These are phyloP conservation scores for Pestalotiopsis sp. DNA, from an alignment of 2,329 filamentous ascomycete species.

Conservation along the genomic window DNA sequence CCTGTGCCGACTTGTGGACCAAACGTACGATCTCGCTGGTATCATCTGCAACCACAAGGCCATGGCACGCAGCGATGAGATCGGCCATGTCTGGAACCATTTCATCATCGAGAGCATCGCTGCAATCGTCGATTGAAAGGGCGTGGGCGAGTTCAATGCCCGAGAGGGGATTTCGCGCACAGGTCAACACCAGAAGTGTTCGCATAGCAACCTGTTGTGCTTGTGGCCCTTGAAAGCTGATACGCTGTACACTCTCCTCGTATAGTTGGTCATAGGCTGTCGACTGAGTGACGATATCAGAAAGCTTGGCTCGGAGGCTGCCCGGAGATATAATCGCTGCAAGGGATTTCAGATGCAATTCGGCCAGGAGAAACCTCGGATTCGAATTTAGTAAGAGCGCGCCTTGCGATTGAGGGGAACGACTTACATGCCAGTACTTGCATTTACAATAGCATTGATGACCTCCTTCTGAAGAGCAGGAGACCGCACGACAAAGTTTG, in stretches of 20 bases:
- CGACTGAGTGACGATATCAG: neutral
- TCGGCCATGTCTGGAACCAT: conserved; percentile 25
- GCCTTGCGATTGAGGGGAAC: neutral
- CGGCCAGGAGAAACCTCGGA: neutral
- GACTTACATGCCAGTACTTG: neutral
- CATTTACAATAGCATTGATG: conserved; percentile 18
- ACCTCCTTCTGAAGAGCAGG: conserved; percentile 21
- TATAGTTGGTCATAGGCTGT: neutral
- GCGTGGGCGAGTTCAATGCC: conserved; percentile 41
- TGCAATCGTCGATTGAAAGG: conserved; percentile 35
- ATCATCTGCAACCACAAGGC: conserved; percentile 40
- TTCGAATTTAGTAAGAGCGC: neutral
- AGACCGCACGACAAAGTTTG: neutral
- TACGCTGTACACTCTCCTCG: neutral
- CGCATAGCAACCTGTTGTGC: conserved; percentile 36
- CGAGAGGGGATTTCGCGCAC: conserved; percentile 33
- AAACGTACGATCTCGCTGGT: conserved; percentile 27
- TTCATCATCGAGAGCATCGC: conserved; percentile 31
- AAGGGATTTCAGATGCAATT: neutral
- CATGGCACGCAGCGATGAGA: conserved; percentile 17
- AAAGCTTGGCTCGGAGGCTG: neutral
- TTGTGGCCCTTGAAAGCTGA: conserved; percentile 6
- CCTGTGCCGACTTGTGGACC: conserved; percentile 48
- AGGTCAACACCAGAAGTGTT: conserved; percentile 41
- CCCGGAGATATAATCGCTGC: neutral